Evolutionary conservation across 495 filamentous ascomycete species (phyloP).

Genomic region (Tuber indicum): DNA sequence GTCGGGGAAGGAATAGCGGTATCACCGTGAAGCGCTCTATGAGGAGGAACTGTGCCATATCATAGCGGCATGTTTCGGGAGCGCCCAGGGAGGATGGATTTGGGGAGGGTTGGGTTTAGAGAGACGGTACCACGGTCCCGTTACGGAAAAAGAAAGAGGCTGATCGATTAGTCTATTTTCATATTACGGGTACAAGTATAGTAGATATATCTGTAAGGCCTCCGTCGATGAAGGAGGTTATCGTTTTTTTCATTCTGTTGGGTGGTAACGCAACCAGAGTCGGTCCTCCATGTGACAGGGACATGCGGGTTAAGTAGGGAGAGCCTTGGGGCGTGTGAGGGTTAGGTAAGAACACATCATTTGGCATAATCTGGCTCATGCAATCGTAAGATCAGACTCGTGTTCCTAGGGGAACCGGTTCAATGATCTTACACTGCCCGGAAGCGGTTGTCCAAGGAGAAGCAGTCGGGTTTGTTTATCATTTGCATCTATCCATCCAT

Average conservation of each 20-base stretch:
- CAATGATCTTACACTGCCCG: background rate
- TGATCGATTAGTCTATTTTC: background rate
- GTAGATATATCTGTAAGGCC: background rate
- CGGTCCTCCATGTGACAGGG: background rate
- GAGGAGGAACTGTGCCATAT: background rate
- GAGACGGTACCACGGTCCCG: background rate
- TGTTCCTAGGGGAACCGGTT: background rate
- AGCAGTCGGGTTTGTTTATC: background rate
- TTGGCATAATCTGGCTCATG: background rate
- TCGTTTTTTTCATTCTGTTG: background rate
- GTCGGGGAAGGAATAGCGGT: background rate
- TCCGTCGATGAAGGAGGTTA: background rate
- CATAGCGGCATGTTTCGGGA: background rate
- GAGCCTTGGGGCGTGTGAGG: background rate
- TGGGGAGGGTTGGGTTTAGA: background rate
- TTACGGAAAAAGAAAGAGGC: background rate
- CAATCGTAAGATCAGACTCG: background rate
- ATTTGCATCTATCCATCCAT: background rate
- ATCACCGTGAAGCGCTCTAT: background rate
- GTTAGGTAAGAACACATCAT: constrained; percentile 3
- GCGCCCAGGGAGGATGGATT: background rate
- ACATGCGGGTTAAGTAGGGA: background rate
- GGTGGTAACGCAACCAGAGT: background rate
- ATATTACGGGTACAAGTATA: background rate
- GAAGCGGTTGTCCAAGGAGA: background rate